Evolutionary conservation across 2,329 filamentous ascomycete species (phyloP), one percentile per base, ranked within the genome.

Genomic region (Escovopsis sp.): DNA sequence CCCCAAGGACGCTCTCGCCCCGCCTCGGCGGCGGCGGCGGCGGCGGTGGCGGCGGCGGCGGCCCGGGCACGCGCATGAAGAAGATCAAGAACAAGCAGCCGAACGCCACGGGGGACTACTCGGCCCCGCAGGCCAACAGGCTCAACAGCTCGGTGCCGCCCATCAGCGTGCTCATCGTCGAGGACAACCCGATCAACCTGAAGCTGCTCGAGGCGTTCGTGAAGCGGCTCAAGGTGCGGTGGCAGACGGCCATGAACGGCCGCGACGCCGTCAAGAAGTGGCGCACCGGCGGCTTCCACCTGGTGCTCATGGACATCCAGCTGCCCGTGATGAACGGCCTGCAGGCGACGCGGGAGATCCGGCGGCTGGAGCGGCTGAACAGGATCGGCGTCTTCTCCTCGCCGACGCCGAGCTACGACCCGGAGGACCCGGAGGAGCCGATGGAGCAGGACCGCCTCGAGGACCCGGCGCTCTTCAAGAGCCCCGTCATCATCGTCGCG

Each of bases 221-320:
- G 67, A 94, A 94, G 61, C 71, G 86, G 33, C 68, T 98, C 34
- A 94, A 94, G 52, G 90, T 98, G 6, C 75, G 90, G 25, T 96
- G 88, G 86, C 81, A 90, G 57, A 92, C 85, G n/a, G 90, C 90
- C 27, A 85, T 92, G 69, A 94, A 96, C 54, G 90, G 90, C 17
- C 76, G 79, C 43, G 88, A 94, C 44, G 90, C 90, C 2, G 86
- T 96, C 19, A 79, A 73, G 41, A 94, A 94, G 59, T 98, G 90
- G 88, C 77, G 83, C 37, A 70, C 71, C 4, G 90, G 90, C 26
- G 90, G 90, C 1, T 96, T 94, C 51, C 90, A 98, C 60, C 62
- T 98, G 43, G 90, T 98, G 13, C 65, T 98, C 36, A 98, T 98
- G 90, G 90, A 98, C 54, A 96, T 98, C 45, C 90, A 96, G 54